Evolutionary conservation across 108 stramenopile species (phyloP), one percentile per base, ranked within the genome.

Genomic region (Pseudonitzschia delicatissima): DNA sequence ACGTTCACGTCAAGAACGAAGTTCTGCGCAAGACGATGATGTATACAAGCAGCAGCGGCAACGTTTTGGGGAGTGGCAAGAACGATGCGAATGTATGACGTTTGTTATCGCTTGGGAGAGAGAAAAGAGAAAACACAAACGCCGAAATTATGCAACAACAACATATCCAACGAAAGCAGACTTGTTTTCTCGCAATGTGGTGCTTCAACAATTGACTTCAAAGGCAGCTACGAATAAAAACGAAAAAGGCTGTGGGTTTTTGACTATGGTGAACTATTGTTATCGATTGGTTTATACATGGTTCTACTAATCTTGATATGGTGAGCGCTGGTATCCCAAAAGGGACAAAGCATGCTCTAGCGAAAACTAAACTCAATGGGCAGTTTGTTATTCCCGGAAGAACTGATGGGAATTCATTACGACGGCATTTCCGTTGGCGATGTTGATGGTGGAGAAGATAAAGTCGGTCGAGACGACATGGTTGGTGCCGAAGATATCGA

Each of bases 1-100:
- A 87, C 68, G 79, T 74, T 65, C 61, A 79, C 68, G 86, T 91
- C 32, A 91, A 91, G 65, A 69, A 66, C 20, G 66, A 67, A 32
- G 64, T 85, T 33, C 45, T 64, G 3, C 36, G 67, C 40, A 36
- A 55, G 58, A 48, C 37, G 37, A 39, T 39, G 37, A 39, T n/a
- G 37, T 39, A 11, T 11, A 39, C 37, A 11, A 12, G 26, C 50
- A 51, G 7, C 50, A 12, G 8, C 12, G 37, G 37, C 37, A 11
- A 11, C 15, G 15, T n/a, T 25, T 9, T 52, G 9, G 13, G 9
- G 40, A 42, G 13, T 12, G 40, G 9, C 40, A 12, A 13, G 13
- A 9, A 42, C 40, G 9, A 13, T 13, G 12, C 11, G 13, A 9
- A 42, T 42, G 40, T 12, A 42, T 42, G 40, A 12, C 40, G 40